Evolutionary conservation across 768 basidiomycete genomes (phyloP).

Genomic region (Cyclocybe cylindracea): DNA sequence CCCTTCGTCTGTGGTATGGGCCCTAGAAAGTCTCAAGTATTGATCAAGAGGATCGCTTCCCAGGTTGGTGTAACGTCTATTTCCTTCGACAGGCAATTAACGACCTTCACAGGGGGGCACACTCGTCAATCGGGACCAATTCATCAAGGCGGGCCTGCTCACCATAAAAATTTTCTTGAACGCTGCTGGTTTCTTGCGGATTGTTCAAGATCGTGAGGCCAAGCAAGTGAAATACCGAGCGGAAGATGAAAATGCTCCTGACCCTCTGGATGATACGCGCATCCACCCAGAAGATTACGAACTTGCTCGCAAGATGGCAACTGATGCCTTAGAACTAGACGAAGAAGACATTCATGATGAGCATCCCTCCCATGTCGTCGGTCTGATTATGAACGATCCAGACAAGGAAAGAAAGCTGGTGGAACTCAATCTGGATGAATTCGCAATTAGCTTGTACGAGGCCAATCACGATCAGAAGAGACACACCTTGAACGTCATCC

Average conservation of each 20-base stretch:
- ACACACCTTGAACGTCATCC: constrained; percentile 86
- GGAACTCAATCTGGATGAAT: constrained; percentile 94
- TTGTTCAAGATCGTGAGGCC: constrained; percentile 69
- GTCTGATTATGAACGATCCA: constrained; percentile 79
- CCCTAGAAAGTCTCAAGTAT: constrained; percentile 86
- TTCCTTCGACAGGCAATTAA: neutral
- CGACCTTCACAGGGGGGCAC: constrained; percentile 71
- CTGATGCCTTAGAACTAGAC: constrained; percentile 95
- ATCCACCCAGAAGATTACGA: constrained; percentile 99
- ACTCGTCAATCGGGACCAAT: constrained; percentile 83
- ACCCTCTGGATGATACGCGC: constrained; percentile 92
- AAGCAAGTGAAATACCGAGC: constrained; percentile 67
- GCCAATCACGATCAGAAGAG: constrained; percentile 86
- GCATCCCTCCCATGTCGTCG: constrained; percentile 89
- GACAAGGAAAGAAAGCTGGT: constrained; percentile 80
- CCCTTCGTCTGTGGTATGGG: constrained; percentile 93
- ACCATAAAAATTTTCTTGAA: constrained; percentile 92
- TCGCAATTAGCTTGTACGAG: constrained; percentile 88
- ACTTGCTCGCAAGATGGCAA: constrained; percentile 96
- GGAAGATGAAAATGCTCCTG: constrained; percentile 69
- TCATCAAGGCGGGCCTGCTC: constrained; percentile 77
- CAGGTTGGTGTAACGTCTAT: constrained; percentile 49
- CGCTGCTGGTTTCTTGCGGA: constrained; percentile 88
- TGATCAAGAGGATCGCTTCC: constrained; percentile 79
- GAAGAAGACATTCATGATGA: constrained; percentile 94